Percentiles rank a stretch among this genome's conserved stretches.
Conservation (phyloP, 139 green algal species). For the Bryopsis sp. region DNA sequence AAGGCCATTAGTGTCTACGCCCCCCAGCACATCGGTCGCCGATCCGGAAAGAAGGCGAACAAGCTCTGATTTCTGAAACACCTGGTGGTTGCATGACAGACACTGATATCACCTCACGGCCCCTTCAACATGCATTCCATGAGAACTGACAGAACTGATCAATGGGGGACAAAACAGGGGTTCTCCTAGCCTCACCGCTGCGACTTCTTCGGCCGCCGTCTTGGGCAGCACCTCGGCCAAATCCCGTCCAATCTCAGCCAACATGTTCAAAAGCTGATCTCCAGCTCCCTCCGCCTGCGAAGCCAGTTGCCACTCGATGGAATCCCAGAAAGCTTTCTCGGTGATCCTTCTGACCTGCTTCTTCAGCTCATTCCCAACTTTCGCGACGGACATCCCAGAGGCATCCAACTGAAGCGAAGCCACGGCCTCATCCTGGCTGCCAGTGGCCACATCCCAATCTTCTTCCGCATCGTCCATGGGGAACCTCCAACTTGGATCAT, state of each 20-base stretch:
- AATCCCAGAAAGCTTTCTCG: slow-evolving; percentile 69
- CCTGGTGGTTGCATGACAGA: too few relatives aligned
- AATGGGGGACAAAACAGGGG: neutral
- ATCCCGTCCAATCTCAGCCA: slow-evolving; percentile 25
- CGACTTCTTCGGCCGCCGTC: neutral
- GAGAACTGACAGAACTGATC: too few relatives aligned
- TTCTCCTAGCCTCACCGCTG: too few relatives aligned
- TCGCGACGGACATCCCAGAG: neutral
- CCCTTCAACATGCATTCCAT: too few relatives aligned
- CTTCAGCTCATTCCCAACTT: too few relatives aligned
- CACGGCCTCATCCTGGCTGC: neutral
- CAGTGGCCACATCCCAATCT: neutral
- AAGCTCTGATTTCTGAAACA: too few relatives aligned
- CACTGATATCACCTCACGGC: too few relatives aligned
- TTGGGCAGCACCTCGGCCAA: slow-evolving; percentile 20
- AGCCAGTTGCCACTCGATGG: slow-evolving; percentile 24
- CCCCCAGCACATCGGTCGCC: too few relatives aligned
- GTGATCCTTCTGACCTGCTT: slow-evolving; percentile 36
- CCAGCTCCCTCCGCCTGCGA: neutral
- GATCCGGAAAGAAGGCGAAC: too few relatives aligned
- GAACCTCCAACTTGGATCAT: slow-evolving; percentile 36
- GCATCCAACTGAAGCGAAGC: neutral
- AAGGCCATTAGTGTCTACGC: neutral
- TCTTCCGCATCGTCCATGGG: neutral
- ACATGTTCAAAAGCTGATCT: slow-evolving; percentile 13